Evolutionary conservation across 2,329 filamentous ascomycete species (phyloP).

Genomic region (Diplodia mutila): DNA sequence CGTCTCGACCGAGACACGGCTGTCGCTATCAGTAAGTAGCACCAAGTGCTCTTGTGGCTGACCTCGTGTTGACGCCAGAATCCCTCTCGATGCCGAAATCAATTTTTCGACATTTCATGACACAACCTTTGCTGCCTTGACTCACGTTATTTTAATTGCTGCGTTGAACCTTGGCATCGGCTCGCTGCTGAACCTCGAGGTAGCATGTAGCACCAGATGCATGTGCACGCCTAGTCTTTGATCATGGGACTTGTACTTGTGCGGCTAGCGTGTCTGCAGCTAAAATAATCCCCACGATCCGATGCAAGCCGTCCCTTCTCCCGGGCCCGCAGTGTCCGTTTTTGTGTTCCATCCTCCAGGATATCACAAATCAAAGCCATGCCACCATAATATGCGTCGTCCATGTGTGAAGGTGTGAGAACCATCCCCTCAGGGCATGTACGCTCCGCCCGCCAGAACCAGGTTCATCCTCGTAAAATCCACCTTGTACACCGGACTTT

Average conservation of each 20-base stretch:
- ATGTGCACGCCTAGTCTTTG: not conserved
- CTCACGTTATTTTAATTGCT: not conserved
- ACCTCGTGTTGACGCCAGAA: slow-evolving; percentile 1
- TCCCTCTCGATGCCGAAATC: not conserved
- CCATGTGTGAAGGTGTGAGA: not conserved
- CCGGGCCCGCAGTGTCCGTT: not conserved
- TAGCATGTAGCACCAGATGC: not conserved
- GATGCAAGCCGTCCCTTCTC: slow-evolving; percentile 4
- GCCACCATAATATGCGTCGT: slow-evolving; percentile 13
- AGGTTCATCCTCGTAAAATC: slow-evolving; percentile 95
- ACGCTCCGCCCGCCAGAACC: slow-evolving; percentile 79
- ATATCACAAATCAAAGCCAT: slow-evolving; percentile 20
- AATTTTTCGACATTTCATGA: not conserved
- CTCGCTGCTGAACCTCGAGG: too few relatives aligned
- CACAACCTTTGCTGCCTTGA: slow-evolving; percentile 3
- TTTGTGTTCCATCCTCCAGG: slow-evolving; percentile 10
- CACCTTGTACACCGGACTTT: slow-evolving; percentile 90
- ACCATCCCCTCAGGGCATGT: slow-evolving; percentile 57
- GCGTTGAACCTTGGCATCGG: too few relatives aligned
- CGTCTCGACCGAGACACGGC: not conserved
- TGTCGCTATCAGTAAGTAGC: not conserved
- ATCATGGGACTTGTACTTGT: slow-evolving; percentile 14
- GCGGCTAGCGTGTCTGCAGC: slow-evolving; percentile 8
- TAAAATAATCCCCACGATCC: slow-evolving; percentile 18
- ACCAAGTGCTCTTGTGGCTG: not conserved